These are phyloP conservation scores for Capsicum rhomboideum DNA, from an alignment of 257 asterid species.

Conservation along the genomic window DNA sequence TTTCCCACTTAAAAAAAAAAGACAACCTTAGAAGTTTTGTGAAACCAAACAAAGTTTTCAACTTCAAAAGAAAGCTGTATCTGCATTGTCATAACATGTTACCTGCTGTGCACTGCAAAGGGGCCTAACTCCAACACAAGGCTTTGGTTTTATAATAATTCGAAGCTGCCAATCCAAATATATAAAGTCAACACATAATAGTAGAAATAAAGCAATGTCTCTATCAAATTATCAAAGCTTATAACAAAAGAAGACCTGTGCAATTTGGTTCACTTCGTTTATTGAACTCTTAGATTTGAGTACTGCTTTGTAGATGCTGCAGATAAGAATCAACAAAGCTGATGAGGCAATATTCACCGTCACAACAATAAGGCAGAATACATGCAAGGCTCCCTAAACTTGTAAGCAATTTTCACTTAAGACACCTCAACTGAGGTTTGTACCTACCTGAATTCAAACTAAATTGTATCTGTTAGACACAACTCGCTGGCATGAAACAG, in stretches of 20 bases:
- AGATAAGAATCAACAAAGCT: constrained; percentile 1
- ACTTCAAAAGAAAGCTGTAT: background rate
- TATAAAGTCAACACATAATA: constrained; percentile 1
- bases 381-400: background rate
- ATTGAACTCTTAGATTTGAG: constrained; percentile 29
- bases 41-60: background rate
- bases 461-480: background rate
- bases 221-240: constrained; percentile 3
- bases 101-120: constrained; percentile 88
- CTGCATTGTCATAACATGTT: background rate
- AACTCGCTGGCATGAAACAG: background rate
- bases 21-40: background rate
- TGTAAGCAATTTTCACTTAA: background rate
- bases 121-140: constrained; percentile 82
- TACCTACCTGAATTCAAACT: background rate
- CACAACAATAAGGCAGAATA: background rate
- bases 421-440: background rate
- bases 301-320: constrained; percentile 37
- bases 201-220: background rate
- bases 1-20: no score
- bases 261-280: constrained; percentile 72
- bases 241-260: constrained; percentile 51
- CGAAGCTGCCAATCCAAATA: constrained; percentile 58
- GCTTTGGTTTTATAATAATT: constrained; percentile 75
- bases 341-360: background rate